Evolutionary conservation across 371 early-diverging fungal genomes (phyloP).

Genomic region (Parasitella parasitica): DNA sequence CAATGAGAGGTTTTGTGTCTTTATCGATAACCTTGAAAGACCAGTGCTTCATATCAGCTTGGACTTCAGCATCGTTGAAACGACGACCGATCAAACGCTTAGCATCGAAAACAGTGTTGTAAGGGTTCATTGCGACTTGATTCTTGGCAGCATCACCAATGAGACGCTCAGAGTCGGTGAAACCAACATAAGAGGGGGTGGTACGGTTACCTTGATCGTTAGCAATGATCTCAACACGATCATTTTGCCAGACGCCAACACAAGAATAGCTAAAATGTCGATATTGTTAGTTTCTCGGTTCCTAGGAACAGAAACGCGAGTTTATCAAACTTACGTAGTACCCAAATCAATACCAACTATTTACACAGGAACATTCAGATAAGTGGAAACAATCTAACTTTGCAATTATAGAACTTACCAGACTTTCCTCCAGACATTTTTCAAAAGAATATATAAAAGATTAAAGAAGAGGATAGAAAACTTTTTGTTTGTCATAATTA

Average conservation of each 20-base stretch:
- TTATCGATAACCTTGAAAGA: constrained; percentile 81
- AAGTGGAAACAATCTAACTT: no score
- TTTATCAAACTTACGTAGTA: constrained; percentile 96
- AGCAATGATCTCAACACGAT: constrained; percentile 96
- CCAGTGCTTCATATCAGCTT: constrained; percentile 91
- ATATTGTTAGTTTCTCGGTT: background rate
- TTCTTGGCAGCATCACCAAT: constrained; percentile 92
- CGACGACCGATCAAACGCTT: constrained; percentile 97
- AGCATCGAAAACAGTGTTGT: constrained; percentile 93
- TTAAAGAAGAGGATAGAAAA: constrained; percentile 2
- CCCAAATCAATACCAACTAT: constrained; percentile 97
- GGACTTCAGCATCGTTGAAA: constrained; percentile 84
- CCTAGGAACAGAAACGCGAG: constrained; percentile 26
- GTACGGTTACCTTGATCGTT: constrained; percentile 97
- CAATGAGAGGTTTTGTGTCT: constrained; percentile 75
- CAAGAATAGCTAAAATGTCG: constrained; percentile 90
- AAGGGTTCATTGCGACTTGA: constrained; percentile 82
- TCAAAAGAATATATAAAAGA: constrained; percentile 17
- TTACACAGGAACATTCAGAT: no score
- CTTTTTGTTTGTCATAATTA: no score
- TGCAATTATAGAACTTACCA: constrained; percentile 75
- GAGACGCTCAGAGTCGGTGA: constrained; percentile 83
- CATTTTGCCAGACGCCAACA: constrained; percentile 97
- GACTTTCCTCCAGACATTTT: constrained; percentile 59
- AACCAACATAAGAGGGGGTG: constrained; percentile 91